A percentile compares a stretch with the other conserved stretches of the same genome.
Evolutionary conservation across 768 basidiomycete genomes (phyloP).

Genomic region (Suillus occidentalis): DNA sequence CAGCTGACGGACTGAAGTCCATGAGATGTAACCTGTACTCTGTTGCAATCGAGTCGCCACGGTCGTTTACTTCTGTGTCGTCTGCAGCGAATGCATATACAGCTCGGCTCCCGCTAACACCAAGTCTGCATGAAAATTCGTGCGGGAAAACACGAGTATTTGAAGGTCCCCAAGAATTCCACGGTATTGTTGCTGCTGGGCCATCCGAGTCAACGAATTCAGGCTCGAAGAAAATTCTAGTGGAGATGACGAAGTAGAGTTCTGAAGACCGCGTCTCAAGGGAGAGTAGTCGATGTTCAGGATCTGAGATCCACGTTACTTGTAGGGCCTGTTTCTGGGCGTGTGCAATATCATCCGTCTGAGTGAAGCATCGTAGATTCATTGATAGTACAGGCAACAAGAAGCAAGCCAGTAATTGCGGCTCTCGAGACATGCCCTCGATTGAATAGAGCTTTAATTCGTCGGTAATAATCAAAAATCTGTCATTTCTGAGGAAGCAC

Average conservation of each 20-base stretch:
- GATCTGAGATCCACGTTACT: neutral
- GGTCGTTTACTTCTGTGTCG: neutral
- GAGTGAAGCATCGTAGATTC: neutral
- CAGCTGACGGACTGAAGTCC: neutral
- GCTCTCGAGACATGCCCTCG: neutral
- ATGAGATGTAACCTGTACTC: neutral
- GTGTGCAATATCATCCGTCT: neutral
- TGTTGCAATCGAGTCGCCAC: neutral
- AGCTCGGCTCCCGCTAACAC: neutral
- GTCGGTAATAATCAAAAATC: neutral
- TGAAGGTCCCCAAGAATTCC: neutral
- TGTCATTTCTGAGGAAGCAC: neutral
- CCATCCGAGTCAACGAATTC: neutral
- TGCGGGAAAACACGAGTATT: neutral
- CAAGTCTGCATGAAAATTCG: neutral
- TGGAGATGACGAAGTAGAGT: neutral
- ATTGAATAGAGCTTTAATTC: neutral
- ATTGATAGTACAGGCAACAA: neutral
- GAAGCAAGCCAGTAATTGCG: neutral
- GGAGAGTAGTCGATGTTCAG: neutral
- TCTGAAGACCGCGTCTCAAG: neutral
- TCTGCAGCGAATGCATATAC: neutral
- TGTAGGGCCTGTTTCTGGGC: neutral
- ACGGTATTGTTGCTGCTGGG: neutral
- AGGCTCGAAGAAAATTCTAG: neutral